These are phyloP conservation scores for Ettlia oleoabundans DNA, from an alignment of 139 green algal genomes.

Conservation along the genomic window DNA sequence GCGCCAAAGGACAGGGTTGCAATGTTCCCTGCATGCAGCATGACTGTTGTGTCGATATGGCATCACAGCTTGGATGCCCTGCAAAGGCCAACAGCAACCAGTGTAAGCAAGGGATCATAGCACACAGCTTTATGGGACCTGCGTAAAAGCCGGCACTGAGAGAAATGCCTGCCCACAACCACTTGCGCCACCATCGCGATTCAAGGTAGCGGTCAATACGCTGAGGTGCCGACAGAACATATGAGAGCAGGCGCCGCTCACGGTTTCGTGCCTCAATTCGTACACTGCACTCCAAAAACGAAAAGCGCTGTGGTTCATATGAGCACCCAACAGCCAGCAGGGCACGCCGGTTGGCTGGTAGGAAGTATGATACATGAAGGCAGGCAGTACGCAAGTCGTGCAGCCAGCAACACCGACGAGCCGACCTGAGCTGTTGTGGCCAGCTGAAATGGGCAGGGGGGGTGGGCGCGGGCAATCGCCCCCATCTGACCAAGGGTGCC, in stretches of 20 bases:
- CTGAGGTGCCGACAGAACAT: conserved; percentile 23
- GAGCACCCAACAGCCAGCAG: too few relatives aligned
- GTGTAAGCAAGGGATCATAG: too few relatives aligned
- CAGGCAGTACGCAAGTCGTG: background rate
- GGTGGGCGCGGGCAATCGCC: background rate
- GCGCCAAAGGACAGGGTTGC: conserved; percentile 71
- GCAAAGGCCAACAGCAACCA: too few relatives aligned
- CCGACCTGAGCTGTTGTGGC: too few relatives aligned
- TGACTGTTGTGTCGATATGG: too few relatives aligned
- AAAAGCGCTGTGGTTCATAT: too few relatives aligned
- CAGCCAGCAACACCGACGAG: background rate
- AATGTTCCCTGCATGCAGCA: conserved; percentile 66
- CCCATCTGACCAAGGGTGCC: too few relatives aligned
- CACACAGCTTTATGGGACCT: background rate
- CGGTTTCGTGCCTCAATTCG: background rate
- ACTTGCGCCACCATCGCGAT: background rate
- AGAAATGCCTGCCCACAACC: conserved; percentile 20
- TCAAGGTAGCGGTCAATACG: conserved; percentile 12
- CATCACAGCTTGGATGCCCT: too few relatives aligned
- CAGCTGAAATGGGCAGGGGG: background rate
- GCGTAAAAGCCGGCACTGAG: conserved; percentile 16
- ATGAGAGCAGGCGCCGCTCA: conserved; percentile 3
- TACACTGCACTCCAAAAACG: conserved; percentile 1
- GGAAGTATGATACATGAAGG: background rate
- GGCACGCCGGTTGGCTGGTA: too few relatives aligned